Evolutionary conservation across 2,329 filamentous ascomycete species (phyloP).

Genomic region (Microdochium trichocladiopsis): DNA sequence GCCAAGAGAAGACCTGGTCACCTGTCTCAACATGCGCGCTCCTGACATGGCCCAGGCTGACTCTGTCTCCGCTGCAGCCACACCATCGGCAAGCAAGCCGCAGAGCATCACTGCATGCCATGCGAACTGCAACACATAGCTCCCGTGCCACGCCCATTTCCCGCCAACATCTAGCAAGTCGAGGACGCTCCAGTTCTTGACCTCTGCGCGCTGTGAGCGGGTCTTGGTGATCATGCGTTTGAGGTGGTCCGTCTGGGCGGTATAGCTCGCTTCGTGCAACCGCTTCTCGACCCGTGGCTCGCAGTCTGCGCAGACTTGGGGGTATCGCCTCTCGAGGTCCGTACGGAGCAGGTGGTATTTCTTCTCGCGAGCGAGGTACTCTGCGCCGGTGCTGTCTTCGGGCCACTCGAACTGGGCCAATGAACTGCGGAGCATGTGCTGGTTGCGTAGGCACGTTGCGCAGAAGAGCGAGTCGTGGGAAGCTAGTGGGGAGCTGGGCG

Average conservation of each 20-base stretch:
- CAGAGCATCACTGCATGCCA: conserved; percentile 39
- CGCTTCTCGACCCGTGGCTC: conserved; percentile 36
- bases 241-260: conserved; percentile 75
- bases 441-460: conserved; percentile 78
- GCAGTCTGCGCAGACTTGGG: conserved; percentile 79
- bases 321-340: conserved; percentile 74
- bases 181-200: conserved; percentile 29
- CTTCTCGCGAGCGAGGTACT: conserved; percentile 61
- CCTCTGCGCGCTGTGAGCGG: conserved; percentile 33
- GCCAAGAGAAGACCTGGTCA: conserved; percentile 5
- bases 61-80: background rate
- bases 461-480: conserved; percentile 50
- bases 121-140: conserved; percentile 22
- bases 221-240: conserved; percentile 67
- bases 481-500: conserved; percentile 21
- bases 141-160: conserved; percentile 40
- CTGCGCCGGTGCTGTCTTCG: conserved; percentile 54
- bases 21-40: conserved; percentile 13
- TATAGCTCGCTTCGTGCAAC: conserved; percentile 54
- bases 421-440: conserved; percentile 68
- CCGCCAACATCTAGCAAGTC: conserved; percentile 35
- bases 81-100: conserved; percentile 10
- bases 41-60: conserved; percentile 3
- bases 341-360: conserved; percentile 64
- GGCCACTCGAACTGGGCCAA: conserved; percentile 76